A percentile compares a stretch with the other conserved stretches of the same genome.
phyloP scores from a whole-genome alignment of 2,329 filamentous ascomycete genomes.

The Sclerotinia glacialis region DNA sequence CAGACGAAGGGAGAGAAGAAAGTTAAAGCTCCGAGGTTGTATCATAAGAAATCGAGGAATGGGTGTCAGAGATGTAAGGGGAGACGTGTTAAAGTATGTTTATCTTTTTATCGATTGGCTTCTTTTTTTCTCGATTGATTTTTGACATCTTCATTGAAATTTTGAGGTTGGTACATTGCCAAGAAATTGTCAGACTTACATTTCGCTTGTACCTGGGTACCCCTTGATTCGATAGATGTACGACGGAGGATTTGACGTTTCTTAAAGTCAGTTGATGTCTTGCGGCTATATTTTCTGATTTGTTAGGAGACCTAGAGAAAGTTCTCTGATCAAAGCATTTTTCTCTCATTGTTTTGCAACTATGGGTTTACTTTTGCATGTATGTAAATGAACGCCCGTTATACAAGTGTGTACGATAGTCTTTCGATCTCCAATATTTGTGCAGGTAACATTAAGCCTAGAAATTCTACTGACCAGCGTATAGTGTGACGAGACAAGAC shows the following conservation, averaged over 20 bases:
- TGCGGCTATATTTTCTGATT: neutral
- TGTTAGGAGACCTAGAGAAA: neutral
- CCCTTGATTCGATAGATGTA: constrained; percentile 5
- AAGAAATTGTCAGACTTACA: neutral
- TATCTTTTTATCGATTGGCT: constrained; percentile 11
- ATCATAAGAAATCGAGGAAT: constrained; percentile 39
- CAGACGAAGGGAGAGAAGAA: constrained; percentile 13
- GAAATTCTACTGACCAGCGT: neutral
- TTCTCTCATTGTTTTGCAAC: neutral
- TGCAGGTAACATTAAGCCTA: neutral
- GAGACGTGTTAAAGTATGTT: constrained; percentile 38
- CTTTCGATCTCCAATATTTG: neutral
- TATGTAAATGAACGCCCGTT: neutral
- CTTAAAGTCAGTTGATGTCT: neutral
- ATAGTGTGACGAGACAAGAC: constrained; percentile 28
- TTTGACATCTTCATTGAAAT: neutral
- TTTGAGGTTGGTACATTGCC: constrained; percentile 2
- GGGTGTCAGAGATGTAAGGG: constrained; percentile 39
- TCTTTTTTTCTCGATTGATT: neutral
- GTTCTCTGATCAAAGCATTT: neutral
- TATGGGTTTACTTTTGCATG: neutral
- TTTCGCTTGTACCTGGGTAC: constrained; percentile 13
- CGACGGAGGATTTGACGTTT: neutral
- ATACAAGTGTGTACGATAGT: neutral
- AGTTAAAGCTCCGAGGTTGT: constrained; percentile 32